phyloP scores from a whole-genome alignment of 2,329 filamentous ascomycete genomes.

The Pestalotiopsis fici region DNA sequence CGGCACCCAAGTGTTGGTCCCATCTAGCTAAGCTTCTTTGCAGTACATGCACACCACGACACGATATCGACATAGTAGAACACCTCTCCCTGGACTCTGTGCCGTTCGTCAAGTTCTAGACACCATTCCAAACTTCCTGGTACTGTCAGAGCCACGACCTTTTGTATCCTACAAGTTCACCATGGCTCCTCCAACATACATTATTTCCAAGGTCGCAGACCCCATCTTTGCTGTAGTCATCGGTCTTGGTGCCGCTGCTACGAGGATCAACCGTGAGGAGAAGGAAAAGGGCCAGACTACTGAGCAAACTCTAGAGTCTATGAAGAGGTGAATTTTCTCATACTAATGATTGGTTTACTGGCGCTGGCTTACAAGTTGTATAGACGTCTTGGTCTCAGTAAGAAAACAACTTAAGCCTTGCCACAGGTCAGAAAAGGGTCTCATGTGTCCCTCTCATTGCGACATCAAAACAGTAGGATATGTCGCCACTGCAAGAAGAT shows the following conservation, averaged over 20 bases:
- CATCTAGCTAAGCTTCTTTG: neutral
- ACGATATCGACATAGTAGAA: neutral
- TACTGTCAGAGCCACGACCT: neutral
- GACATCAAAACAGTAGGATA: neutral
- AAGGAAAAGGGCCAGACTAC: slow-evolving; percentile 57
- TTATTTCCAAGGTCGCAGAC: slow-evolving; percentile 60
- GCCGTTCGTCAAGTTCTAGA: neutral
- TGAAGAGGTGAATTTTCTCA: slow-evolving; percentile 40
- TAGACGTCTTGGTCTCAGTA: slow-evolving; percentile 10
- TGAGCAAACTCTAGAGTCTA: slow-evolving; percentile 48
- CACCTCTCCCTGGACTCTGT: neutral
- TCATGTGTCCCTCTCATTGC: neutral
- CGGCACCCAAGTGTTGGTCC: neutral
- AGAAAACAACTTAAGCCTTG: neutral
- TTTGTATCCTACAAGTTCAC: slow-evolving; percentile 2
- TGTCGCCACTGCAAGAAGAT: neutral
- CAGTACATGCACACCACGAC: neutral
- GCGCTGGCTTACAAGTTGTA: neutral
- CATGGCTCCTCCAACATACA: slow-evolving; percentile 59
- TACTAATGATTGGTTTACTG: neutral
- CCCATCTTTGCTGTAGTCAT: slow-evolving; percentile 61
- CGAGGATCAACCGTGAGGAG: slow-evolving; percentile 61
- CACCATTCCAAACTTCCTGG: neutral
- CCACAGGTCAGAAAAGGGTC: neutral
- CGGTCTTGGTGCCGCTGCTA: slow-evolving; percentile 55